Evolutionary conservation across 768 basidiomycete species (phyloP), one percentile per base, ranked within the genome.

Genomic region (Leucosporidium creatinivorum): DNA sequence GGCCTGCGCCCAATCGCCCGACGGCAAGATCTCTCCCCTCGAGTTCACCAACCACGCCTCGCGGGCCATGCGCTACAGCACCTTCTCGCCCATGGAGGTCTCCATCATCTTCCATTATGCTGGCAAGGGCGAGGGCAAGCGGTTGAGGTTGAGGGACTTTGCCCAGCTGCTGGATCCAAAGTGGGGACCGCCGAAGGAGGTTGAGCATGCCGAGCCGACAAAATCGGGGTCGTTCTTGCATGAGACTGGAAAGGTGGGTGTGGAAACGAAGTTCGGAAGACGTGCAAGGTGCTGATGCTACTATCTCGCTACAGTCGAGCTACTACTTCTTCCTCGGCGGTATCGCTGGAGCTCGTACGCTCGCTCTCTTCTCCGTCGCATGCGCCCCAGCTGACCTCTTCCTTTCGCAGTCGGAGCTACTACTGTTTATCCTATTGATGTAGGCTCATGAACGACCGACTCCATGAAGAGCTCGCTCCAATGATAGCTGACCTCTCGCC

Each of bases 91-190:
- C 6, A 94, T 97, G 90, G 94, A 98, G 78, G 91, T 89, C n/a
- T 85, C 88, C 62, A 96, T 98, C 75, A 87, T 99, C 75, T 99
- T 97, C 81, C 94, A 99, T 78, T 98, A 97, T 80, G 93, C 93
- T 31, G 87, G 89, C 18, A 85, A 92, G 57, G 93, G 93, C 19
- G 80, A 82, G 55, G 80, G 81, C 4, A 81, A 87, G 74, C 84
- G 92, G 26, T 83, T 99, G 61, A 85, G 91, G 15, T 79, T 94
- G 49, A 79, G 89, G 54, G 96, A 99, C 78, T 99, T 99, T 78
- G 91, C 87, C 25, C 91, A 93, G 75, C 79, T 98, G 28, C 80
- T 98, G 62, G 93, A 98, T 77, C 90, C 93, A 21, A 86, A 86
- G 69, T 93, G 92, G 91, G 82, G 81, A 70, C 82, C 66, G 54